phyloP scores from a whole-genome alignment of 2,329 filamentous ascomycete species.

The Exophiala bonariae region DNA sequence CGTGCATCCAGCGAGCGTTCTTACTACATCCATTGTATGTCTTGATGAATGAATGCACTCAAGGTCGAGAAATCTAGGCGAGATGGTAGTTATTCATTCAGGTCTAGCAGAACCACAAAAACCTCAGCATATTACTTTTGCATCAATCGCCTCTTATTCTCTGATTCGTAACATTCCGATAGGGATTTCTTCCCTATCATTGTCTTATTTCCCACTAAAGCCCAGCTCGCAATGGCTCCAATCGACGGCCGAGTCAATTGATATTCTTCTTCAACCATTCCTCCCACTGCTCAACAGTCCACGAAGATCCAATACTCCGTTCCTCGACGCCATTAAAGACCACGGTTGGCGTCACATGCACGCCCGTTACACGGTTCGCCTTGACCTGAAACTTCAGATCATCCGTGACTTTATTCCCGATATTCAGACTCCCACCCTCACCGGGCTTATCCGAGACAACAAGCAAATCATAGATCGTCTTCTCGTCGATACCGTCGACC shows the following conservation, averaged over 20 bases:
- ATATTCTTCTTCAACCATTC: constrained; percentile 74
- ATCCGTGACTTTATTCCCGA: constrained; percentile 77
- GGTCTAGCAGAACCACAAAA: constrained; percentile 18
- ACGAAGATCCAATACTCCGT: constrained; percentile 74
- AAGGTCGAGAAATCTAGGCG: constrained; percentile 14
- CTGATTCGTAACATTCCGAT: neutral
- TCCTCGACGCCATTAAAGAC: constrained; percentile 82
- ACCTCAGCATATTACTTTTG: constrained; percentile 2
- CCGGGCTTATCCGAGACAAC: constrained; percentile 67
- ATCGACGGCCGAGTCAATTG: constrained; percentile 38
- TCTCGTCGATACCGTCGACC: constrained; percentile 68
- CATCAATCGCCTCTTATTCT: neutral
- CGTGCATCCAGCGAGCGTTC: constrained; percentile 25
- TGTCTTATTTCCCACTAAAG: neutral
- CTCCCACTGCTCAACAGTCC: constrained; percentile 78
- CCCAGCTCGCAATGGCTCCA: neutral
- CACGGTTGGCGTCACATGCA: constrained; percentile 90
- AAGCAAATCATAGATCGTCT: constrained; percentile 68
- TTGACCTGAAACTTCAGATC: constrained; percentile 84
- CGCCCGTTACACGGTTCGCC: constrained; percentile 69
- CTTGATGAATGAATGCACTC: constrained; percentile 17
- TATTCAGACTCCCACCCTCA: constrained; percentile 69
- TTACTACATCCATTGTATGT: constrained; percentile 22
- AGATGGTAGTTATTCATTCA: constrained; percentile 16
- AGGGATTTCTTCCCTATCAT: neutral